phyloP scores from a whole-genome alignment of 441 rosid species.

The Arabidopsis hybrid region DNA sequence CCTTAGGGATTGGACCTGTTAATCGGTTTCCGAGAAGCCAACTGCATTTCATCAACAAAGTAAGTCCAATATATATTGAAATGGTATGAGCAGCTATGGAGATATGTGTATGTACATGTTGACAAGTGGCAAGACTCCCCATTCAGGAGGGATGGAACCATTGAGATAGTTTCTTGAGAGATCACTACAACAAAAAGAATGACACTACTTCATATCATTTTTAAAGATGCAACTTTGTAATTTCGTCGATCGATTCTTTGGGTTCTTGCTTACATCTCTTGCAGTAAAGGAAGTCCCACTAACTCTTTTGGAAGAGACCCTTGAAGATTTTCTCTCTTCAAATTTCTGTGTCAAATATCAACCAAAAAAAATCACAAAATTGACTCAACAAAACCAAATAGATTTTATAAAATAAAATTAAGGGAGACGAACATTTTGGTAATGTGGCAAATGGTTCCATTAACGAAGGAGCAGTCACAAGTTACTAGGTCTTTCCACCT shows the following conservation, averaged over 20 bases:
- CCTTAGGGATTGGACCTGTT: constrained; percentile 59
- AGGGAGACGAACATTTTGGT: constrained; percentile 43
- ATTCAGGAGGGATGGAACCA: constrained; percentile 60
- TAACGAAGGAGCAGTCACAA: constrained; percentile 50
- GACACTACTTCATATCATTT: background rate
- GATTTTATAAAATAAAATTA: background rate
- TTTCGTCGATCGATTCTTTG: background rate
- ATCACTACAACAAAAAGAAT: constrained; percentile 48
- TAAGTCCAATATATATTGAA: background rate
- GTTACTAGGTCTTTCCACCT: constrained; percentile 30
- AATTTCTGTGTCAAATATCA: constrained; percentile 40
- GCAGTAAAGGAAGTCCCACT: constrained; percentile 52
- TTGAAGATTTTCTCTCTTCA: constrained; percentile 50
- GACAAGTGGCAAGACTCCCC: constrained; percentile 52
- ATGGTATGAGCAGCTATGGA: background rate
- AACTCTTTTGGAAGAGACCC: constrained; percentile 56
- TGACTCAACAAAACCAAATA: background rate
- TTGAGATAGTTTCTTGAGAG: constrained; percentile 60
- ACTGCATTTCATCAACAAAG: constrained; percentile 42
- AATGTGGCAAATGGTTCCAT: constrained; percentile 53
- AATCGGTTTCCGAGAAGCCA: constrained; percentile 55
- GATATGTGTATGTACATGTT: constrained; percentile 46
- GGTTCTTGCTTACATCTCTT: constrained; percentile 48
- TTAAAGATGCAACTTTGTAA: background rate
- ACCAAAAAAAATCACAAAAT: background rate